Conservation (phyloP, 2,329 filamentous ascomycete species). For the Exutisphaerella laricina region DNA sequence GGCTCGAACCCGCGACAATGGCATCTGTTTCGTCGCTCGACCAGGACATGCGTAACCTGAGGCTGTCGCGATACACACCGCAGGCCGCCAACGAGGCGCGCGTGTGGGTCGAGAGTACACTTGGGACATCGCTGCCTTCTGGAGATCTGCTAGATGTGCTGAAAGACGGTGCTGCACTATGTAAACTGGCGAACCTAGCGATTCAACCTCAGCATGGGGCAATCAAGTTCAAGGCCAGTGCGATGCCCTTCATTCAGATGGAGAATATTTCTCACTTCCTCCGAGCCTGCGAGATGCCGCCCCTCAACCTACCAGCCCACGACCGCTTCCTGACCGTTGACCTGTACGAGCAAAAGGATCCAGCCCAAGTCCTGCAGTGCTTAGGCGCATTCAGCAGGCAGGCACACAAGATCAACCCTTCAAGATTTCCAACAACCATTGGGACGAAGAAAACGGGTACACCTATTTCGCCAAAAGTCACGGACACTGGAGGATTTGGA, state of each 20-base stretch:
- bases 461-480: constrained; percentile 34
- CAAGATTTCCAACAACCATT: constrained; percentile 67
- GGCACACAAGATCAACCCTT: constrained; percentile 68
- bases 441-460: constrained; percentile 60
- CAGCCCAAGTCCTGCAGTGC: constrained; percentile 91
- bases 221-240: constrained; percentile 82
- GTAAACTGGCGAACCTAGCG: constrained; percentile 84
- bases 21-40: constrained; percentile 90
- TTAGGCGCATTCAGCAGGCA: constrained; percentile 85
- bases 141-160: constrained; percentile 77
- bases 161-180: constrained; percentile 86
- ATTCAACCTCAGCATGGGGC: constrained; percentile 68
- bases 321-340: constrained; percentile 97
- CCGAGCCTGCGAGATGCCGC: constrained; percentile 75
- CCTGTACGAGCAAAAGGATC: constrained; percentile 91
- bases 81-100: constrained; percentile 80
- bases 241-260: constrained; percentile 99
- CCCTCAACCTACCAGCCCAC: constrained; percentile 82
- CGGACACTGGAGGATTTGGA: constrained; percentile 20
- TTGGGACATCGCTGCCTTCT: constrained; percentile 66
- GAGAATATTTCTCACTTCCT: constrained; percentile 98
- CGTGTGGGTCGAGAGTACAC: constrained; percentile 74
- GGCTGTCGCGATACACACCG: constrained; percentile 87
- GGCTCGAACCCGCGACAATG: constrained; percentile 49
- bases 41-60: constrained; percentile 89